Evolutionary conservation across 2,329 filamentous ascomycete genomes (phyloP).

Genomic region (Colletotrichum chrysophilum): DNA sequence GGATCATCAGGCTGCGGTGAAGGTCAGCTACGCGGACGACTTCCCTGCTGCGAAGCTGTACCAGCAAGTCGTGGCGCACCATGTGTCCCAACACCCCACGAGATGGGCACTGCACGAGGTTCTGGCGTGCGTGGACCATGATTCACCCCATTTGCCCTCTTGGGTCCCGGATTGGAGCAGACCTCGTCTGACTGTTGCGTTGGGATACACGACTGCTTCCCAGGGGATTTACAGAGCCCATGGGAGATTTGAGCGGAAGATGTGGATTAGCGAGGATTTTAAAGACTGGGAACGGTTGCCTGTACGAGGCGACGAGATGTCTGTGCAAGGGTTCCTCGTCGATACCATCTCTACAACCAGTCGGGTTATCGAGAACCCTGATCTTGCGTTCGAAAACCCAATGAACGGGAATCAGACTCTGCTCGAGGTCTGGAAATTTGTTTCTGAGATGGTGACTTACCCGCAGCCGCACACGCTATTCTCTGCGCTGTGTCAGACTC

Average conservation of each 20-base stretch:
- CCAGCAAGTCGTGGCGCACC: not conserved
- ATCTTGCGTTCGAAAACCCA: slow-evolving; percentile 33
- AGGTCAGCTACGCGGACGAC: not conserved
- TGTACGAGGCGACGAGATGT: not conserved
- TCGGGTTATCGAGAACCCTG: not conserved
- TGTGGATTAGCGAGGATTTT: not conserved
- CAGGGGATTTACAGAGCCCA: not conserved
- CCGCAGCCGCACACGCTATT: not conserved
- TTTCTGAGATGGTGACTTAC: not conserved
- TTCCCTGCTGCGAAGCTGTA: not conserved
- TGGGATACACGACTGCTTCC: not conserved
- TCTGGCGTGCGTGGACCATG: not conserved
- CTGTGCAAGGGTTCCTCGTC: not conserved
- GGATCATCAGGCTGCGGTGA: not conserved
- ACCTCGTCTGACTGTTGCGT: not conserved
- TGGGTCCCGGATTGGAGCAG: slow-evolving; percentile 17
- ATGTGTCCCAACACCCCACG: not conserved
- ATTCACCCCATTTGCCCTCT: not conserved
- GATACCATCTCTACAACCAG: not conserved
- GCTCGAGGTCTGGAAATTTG: not conserved
- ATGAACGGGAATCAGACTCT: not conserved
- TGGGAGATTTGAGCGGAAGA: not conserved
- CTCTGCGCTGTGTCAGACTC: not conserved
- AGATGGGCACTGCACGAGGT: not conserved
- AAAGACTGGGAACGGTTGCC: not conserved